Evolutionary conservation across 2,329 filamentous ascomycete genomes (phyloP), one percentile per base, ranked within the genome.

Genomic region (Epichloe scottii): DNA sequence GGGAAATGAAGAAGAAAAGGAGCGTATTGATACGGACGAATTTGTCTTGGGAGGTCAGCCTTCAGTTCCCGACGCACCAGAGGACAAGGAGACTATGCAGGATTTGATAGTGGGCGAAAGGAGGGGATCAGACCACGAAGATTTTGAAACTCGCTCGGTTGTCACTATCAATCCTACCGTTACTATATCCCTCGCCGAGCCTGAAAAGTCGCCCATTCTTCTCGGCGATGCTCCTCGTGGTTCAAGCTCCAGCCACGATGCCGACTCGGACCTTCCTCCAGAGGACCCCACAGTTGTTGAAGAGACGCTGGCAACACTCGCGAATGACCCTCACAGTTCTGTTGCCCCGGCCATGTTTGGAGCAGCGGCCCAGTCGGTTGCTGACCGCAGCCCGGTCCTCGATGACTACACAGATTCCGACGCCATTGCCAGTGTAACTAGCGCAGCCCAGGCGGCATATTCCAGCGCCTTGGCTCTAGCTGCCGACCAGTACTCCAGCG

Each of bases 401-500:
- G 75, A 76, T 41, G 60, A 66, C 3, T 63, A 68, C 43, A 64
- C 65, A 19, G 68, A 71, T 37, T 60, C 65, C 1, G 66, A 71
- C 37, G 44, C 54, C 3, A 51, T 63, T 17, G 64, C 66, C 2
- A 69, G 63, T 52, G 67, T 70, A 48, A 69, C 68, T 3, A 64
- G 68, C 23, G 70, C 73, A 15, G 74, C 76, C 4, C 71, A 75
- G 53, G 74, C 75, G 6, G 78, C 76, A 7, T 89, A 88, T 64
- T 77, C 76, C 8, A 76, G 76, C 23, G 86, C 85, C 19, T 66
- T 86, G 10, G 78, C 77, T 42, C 71, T 76, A 40, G 87, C 86
- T 4, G 79, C 80, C n/a, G 73, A 79, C 40, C 81, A 84, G 50
- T 87, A 87, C 58, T 76, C 76, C 0, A 79, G 79, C 21, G 86